phyloP scores from a whole-genome alignment of 2,329 filamentous ascomycete genomes.

The Exophiala aquamarina region DNA sequence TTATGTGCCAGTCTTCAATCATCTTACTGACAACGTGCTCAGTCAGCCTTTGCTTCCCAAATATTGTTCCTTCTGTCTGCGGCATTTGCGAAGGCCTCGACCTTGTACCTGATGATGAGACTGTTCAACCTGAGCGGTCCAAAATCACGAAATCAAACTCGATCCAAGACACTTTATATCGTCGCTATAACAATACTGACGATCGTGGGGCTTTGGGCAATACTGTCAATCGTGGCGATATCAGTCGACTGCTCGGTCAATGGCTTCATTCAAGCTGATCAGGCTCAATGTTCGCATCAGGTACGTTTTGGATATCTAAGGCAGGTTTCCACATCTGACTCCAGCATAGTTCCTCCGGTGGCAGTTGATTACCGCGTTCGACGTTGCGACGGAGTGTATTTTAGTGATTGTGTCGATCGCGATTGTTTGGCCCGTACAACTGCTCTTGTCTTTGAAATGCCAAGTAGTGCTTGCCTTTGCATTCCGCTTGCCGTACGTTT shows the following conservation, averaged over 20 bases:
- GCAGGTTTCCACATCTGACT: too few relatives aligned
- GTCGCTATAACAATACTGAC: slow-evolving; percentile 17
- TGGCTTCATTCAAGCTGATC: slow-evolving; percentile 11
- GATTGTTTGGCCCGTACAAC: slow-evolving; percentile 29
- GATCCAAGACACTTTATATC: slow-evolving; percentile 26
- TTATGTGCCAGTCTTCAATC: slow-evolving; percentile 3
- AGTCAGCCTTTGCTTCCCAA: slow-evolving; percentile 21
- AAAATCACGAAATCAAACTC: slow-evolving; percentile 11
- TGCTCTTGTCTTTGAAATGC: slow-evolving; percentile 22
- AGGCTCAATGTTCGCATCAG: slow-evolving; percentile 17
- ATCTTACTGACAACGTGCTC: neutral
- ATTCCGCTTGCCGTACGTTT: slow-evolving; percentile 36
- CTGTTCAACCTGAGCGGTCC: slow-evolving; percentile 27
- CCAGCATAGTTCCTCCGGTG: slow-evolving; percentile 30
- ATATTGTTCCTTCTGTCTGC: slow-evolving; percentile 32
- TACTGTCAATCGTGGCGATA: slow-evolving; percentile 26
- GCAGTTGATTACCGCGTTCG: slow-evolving; percentile 40
- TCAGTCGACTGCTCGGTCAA: slow-evolving; percentile 20
- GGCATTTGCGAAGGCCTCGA: slow-evolving; percentile 31
- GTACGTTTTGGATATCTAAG: slow-evolving; percentile 2
- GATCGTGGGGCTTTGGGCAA: slow-evolving; percentile 23
- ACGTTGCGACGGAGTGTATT: slow-evolving; percentile 33
- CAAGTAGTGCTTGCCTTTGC: slow-evolving; percentile 39
- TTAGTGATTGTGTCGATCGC: slow-evolving; percentile 27
- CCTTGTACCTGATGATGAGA: slow-evolving; percentile 31